These are phyloP conservation scores for Marchantia polymorpha DNA, from an alignment of 225 moss, liverwort and hornwort species.

Conservation along the genomic window DNA sequence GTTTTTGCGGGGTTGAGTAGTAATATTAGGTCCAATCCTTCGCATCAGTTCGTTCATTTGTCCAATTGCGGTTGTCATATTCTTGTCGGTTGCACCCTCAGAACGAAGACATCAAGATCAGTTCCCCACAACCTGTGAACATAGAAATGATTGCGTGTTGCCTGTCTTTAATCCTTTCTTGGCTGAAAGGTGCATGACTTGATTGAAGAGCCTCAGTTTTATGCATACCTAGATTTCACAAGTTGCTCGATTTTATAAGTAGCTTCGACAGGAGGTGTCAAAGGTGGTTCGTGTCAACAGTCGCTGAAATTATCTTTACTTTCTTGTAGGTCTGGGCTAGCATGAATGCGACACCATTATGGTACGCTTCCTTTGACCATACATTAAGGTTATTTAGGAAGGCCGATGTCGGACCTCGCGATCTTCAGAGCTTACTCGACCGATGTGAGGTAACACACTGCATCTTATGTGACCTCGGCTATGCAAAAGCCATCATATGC, in stretches of 20 bases:
- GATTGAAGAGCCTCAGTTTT: neutral
- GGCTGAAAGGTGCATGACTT: slow-evolving; percentile 1
- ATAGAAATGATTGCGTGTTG: neutral
- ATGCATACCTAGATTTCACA: neutral
- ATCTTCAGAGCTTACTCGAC: slow-evolving; percentile 78
- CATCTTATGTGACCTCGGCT: neutral
- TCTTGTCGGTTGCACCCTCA: neutral
- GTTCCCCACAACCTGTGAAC: neutral
- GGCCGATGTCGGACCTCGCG: slow-evolving; percentile 62
- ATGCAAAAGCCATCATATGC: neutral
- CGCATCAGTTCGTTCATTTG: neutral
- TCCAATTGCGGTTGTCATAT: neutral
- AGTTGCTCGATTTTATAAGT: neutral
- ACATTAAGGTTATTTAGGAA: slow-evolving; percentile 73
- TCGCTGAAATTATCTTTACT: neutral
- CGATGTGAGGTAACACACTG: slow-evolving; percentile 62
- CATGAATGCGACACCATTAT: slow-evolving; percentile 80
- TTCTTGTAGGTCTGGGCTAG: slow-evolving; percentile 83
- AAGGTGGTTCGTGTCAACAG: neutral
- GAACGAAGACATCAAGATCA: neutral
- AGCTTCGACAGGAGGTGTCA: slow-evolving; percentile 9
- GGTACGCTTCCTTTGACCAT: slow-evolving; percentile 94
- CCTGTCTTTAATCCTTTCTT: neutral
- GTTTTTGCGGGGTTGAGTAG: too few relatives aligned
- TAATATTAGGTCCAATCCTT: too few relatives aligned